These are phyloP conservation scores for Diaporthe ilicicola DNA, from an alignment of 2,329 filamentous ascomycete genomes.

Conservation along the genomic window DNA sequence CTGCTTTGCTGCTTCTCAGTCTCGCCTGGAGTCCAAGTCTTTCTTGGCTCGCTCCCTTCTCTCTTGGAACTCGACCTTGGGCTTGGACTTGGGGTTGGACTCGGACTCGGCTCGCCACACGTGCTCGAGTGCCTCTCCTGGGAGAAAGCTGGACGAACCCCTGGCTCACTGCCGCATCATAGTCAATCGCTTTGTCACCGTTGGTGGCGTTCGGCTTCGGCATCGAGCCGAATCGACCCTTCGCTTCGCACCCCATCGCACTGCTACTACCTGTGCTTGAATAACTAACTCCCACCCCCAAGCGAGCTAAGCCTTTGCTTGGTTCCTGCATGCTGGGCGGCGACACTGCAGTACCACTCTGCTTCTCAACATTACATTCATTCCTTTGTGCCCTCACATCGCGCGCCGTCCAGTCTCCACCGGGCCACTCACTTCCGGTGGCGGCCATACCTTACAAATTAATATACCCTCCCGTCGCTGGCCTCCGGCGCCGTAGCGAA, in stretches of 20 bases:
- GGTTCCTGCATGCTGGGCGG: constrained; percentile 10
- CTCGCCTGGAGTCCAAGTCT: background rate
- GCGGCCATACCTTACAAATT: background rate
- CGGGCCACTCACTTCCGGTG: constrained; percentile 1
- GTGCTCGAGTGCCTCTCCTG: constrained; percentile 16
- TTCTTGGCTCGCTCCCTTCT: background rate
- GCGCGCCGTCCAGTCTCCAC: background rate
- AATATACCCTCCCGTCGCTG: background rate
- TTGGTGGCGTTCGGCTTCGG: constrained; percentile 9
- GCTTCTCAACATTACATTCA: constrained; percentile 4
- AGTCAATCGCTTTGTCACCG: constrained; percentile 21
- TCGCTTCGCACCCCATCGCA: background rate
- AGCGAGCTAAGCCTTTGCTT: background rate
- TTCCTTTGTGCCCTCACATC: constrained; percentile 8
- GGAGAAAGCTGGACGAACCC: background rate
- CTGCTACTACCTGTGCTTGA: background rate
- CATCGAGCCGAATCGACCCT: background rate
- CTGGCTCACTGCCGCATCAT: background rate
- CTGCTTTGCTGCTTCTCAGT: background rate
- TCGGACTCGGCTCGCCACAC: constrained; percentile 9
- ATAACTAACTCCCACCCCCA: background rate
- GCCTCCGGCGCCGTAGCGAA: background rate
- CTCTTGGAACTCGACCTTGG: background rate
- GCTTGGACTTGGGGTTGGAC: background rate
- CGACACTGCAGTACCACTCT: background rate